phyloP scores from a whole-genome alignment of 31 red algal species.

The Asparagopsis taxiformis region DNA sequence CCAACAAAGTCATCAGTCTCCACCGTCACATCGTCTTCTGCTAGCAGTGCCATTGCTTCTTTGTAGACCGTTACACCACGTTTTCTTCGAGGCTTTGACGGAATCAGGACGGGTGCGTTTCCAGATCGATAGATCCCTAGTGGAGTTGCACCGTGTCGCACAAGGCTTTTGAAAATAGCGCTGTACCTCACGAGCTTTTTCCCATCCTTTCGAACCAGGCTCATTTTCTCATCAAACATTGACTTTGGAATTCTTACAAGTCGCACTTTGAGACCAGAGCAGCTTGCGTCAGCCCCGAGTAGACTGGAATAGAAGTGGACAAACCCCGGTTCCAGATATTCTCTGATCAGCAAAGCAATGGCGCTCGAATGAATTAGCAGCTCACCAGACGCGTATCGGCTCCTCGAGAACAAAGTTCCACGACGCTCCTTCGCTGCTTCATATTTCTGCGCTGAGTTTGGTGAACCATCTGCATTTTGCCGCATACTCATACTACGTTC shows the following conservation, averaged over 20 bases:
- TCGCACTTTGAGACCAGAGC: slow-evolving; percentile 58
- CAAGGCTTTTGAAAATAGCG: slow-evolving; percentile 41
- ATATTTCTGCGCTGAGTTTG: slow-evolving; percentile 37
- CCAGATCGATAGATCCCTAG: slow-evolving; percentile 88
- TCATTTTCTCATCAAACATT: slow-evolving; percentile 31
- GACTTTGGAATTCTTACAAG: slow-evolving; percentile 55
- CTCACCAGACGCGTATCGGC: slow-evolving; percentile 84
- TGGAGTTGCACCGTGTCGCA: slow-evolving; percentile 55
- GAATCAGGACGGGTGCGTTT: slow-evolving; percentile 59
- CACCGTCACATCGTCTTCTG: too few relatives aligned
- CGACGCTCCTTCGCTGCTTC: slow-evolving; percentile 47
- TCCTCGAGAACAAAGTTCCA: slow-evolving; percentile 69
- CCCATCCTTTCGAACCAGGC: slow-evolving; percentile 3
- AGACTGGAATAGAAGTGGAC: slow-evolving; percentile 54
- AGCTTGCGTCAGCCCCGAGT: slow-evolving; percentile 40
- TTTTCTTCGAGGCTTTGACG: slow-evolving; percentile 17
- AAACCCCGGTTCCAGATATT: slow-evolving; percentile 82
- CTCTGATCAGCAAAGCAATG: slow-evolving; percentile 64
- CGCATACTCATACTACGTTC: too few relatives aligned
- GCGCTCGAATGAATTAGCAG: slow-evolving; percentile 75
- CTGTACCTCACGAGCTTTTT: slow-evolving; percentile 28
- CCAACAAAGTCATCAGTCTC: too few relatives aligned
- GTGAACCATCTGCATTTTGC: slow-evolving; percentile 5
- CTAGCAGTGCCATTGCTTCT: slow-evolving; percentile 12
- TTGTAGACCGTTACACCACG: slow-evolving; percentile 34